Evolutionary conservation across 148 eudicot species (phyloP).

Genomic region (Rhododendron griersonianum): DNA sequence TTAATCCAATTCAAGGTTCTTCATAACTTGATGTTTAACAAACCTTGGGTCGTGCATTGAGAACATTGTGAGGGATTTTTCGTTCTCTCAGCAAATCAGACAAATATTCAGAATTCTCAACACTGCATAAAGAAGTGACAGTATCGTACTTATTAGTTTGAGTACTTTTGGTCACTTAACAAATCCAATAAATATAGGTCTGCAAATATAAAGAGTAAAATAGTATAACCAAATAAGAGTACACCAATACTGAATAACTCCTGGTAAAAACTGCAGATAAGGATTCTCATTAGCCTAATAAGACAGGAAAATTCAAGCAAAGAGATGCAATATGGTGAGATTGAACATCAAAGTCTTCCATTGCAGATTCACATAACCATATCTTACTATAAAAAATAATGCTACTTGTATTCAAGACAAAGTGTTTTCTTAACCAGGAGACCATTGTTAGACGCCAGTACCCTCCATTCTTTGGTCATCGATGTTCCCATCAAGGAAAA

Average conservation of each 20-base stretch:
- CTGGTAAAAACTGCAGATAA: not conserved
- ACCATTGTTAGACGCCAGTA: not conserved
- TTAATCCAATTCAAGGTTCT: not conserved
- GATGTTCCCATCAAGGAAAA: not conserved
- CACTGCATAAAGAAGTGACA: slow-evolving; percentile 57
- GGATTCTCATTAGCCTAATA: not conserved
- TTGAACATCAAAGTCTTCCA: not conserved
- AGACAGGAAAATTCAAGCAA: slow-evolving; percentile 6
- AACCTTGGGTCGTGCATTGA: slow-evolving; percentile 99
- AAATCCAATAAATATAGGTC: not conserved
- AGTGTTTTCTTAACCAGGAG: not conserved
- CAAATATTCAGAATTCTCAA: slow-evolving; percentile 88
- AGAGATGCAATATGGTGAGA: not conserved
- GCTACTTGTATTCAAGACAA: not conserved
- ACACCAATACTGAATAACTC: not conserved
- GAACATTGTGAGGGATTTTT: slow-evolving; percentile 90
- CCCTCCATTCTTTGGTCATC: not conserved
- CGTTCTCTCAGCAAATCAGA: slow-evolving; percentile 62
- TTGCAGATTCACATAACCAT: not conserved
- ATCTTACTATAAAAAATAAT: not conserved
- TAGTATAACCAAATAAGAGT: not conserved
- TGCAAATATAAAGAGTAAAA: not conserved
- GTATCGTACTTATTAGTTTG: not conserved
- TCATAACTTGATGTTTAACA: slow-evolving; percentile 10
- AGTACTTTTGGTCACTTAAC: not conserved